Conservation (phyloP, 2,329 filamentous ascomycete species). For the Fusarium sp. region DNA sequence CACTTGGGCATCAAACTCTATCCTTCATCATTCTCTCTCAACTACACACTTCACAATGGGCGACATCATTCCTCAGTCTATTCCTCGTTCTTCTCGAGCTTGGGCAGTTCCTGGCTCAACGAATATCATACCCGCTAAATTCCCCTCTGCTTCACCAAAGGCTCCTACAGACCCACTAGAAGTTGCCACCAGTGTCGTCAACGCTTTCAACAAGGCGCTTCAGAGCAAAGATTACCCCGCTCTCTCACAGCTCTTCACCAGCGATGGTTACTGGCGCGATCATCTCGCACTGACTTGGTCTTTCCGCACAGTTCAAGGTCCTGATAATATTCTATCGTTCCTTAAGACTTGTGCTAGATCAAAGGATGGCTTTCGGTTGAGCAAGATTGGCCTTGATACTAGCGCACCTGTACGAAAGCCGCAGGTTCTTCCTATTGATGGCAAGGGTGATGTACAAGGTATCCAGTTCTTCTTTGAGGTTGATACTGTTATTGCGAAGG, state of each 20-base stretch:
- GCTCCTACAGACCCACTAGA: conserved; percentile 50
- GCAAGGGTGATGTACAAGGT: conserved; percentile 60
- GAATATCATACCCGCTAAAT: conserved; percentile 62
- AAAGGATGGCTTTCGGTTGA: conserved; percentile 56
- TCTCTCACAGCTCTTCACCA: conserved; percentile 47
- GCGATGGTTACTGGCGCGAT: conserved; percentile 68
- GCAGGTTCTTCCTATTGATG: conserved; percentile 60
- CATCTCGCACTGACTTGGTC: conserved; percentile 69
- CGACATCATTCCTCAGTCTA: conserved; percentile 32
- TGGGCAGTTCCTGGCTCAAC: conserved; percentile 62
- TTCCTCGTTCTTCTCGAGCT: conserved; percentile 44
- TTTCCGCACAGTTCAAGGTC: conserved; percentile 63
- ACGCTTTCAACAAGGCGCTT: conserved; percentile 57
- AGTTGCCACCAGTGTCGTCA: conserved; percentile 55
- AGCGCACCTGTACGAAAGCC: conserved; percentile 60
- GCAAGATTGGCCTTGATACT: conserved; percentile 59
- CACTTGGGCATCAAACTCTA: conserved; percentile 3
- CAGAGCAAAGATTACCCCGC: conserved; percentile 50
- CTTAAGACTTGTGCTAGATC: conserved; percentile 50
- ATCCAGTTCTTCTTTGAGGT: conserved; percentile 69
- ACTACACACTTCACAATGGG: conserved; percentile 30
- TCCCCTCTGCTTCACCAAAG: conserved; percentile 51
- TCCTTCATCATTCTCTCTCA: neutral
- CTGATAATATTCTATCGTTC: conserved; percentile 55
- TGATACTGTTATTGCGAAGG: conserved; percentile 65